phyloP scores from a whole-genome alignment of 2,329 filamentous ascomycete genomes.

The Penicillium sp. region DNA sequence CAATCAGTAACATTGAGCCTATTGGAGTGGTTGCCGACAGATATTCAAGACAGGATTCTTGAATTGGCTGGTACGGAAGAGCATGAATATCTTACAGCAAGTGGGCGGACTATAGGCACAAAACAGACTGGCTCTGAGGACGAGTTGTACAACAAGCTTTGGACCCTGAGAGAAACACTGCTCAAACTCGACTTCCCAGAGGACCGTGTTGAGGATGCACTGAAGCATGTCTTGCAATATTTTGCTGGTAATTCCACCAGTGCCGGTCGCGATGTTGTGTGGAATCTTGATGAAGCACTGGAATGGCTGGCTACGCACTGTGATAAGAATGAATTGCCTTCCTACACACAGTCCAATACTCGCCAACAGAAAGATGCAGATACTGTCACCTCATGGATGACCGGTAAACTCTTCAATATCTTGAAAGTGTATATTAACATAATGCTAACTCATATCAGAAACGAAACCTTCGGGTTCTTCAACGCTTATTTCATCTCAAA shows the following conservation, averaged over 20 bases:
- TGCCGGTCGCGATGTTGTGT: constrained; percentile 65
- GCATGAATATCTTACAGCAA: constrained; percentile 36
- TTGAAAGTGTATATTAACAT: constrained; percentile 12
- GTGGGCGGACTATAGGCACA: constrained; percentile 25
- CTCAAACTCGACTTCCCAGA: constrained; percentile 66
- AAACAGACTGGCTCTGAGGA: constrained; percentile 63
- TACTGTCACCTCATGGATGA: constrained; percentile 37
- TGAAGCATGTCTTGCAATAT: constrained; percentile 67
- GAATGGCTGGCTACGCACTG: constrained; percentile 88
- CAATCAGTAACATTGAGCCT: constrained; percentile 73
- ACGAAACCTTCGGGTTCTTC: constrained; percentile 31
- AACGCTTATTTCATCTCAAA: constrained; percentile 24
- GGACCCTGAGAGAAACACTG: constrained; percentile 78
- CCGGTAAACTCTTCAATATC: constrained; percentile 29
- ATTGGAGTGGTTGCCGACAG: constrained; percentile 75
- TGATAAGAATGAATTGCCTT: constrained; percentile 64
- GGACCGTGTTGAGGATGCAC: constrained; percentile 60
- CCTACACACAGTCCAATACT: constrained; percentile 58
- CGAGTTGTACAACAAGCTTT: constrained; percentile 74
- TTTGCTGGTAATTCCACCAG: constrained; percentile 58
- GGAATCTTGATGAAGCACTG: constrained; percentile 83
- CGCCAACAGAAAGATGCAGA: constrained; percentile 33
- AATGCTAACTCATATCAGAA: constrained; percentile 33
- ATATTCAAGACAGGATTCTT: constrained; percentile 74
- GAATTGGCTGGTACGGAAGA: constrained; percentile 55